phyloP scores from a whole-genome alignment of 495 filamentous ascomycete genomes.

The Beverwykella pulmonaria region DNA sequence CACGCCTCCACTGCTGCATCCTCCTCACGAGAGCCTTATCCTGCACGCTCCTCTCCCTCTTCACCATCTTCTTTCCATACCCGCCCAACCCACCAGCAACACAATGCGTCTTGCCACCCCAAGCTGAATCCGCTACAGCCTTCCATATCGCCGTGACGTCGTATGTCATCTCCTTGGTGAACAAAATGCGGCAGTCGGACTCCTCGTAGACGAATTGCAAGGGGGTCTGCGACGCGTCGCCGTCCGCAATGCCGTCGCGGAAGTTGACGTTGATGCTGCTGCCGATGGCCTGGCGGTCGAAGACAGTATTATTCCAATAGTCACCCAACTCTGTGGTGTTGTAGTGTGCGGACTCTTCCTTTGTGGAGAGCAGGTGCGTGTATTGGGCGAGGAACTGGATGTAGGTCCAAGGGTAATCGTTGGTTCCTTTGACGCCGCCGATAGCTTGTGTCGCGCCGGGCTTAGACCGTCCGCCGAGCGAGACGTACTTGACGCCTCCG shows the following conservation, averaged over 20 bases:
- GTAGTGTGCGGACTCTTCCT: slow-evolving; percentile 15
- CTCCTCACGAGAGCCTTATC: slow-evolving; percentile 21
- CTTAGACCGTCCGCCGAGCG: slow-evolving; percentile 62
- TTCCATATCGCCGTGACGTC: slow-evolving; percentile 43
- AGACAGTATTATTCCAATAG: slow-evolving; percentile 27
- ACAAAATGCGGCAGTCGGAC: slow-evolving; percentile 44
- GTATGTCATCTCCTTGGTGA: slow-evolving; percentile 42
- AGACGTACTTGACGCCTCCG: slow-evolving; percentile 61
- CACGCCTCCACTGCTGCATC: slow-evolving; percentile 24
- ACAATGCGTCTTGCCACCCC: slow-evolving; percentile 35
- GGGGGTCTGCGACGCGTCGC: slow-evolving; percentile 38
- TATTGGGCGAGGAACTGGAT: slow-evolving; percentile 28
- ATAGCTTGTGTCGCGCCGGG: slow-evolving; percentile 62
- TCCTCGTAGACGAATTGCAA: slow-evolving; percentile 45
- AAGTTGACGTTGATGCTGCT: slow-evolving; percentile 36
- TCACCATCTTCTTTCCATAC: slow-evolving; percentile 8
- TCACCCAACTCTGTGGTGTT: slow-evolving; percentile 26
- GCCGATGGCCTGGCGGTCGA: slow-evolving; percentile 21
- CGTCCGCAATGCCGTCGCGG: slow-evolving; percentile 42
- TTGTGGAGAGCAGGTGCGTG: neutral
- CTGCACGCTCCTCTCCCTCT: slow-evolving; percentile 12
- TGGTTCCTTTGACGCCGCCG: slow-evolving; percentile 60
- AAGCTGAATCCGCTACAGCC: slow-evolving; percentile 37
- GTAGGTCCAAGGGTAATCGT: slow-evolving; percentile 23
- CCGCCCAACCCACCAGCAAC: slow-evolving; percentile 24